Evolutionary conservation across 1,284 basidiomycete genomes (phyloP), one percentile per base, ranked within the genome.

Genomic region (Cerrena zonata): DNA sequence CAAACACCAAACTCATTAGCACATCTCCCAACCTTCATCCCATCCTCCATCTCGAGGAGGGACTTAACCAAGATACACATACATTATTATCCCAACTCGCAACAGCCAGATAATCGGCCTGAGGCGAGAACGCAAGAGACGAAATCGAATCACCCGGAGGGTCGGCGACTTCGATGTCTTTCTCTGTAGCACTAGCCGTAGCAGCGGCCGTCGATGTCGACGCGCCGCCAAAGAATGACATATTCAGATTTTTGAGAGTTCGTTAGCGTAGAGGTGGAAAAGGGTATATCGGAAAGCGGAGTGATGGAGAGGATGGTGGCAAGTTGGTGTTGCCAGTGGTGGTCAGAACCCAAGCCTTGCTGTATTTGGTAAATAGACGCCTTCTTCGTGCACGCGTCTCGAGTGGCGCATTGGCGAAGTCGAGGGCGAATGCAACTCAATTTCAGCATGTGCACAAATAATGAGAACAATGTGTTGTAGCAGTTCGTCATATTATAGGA

Each of bases 31-130:
- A 15, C 26, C 19, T 45, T 12, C 39, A 49, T 18, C 44, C 5
- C 23, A 30, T 13, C 26, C 27, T 18, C 37, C 18, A 24, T 40
- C 7, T 18, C 15, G 41, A 25, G 36, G 18, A 18, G n/a, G 22
- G 30, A 26, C n/a, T n/a, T n/a, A n/a, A n/a, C n/a, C n/a, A n/a
- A 39, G 18, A 19, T 38, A 4, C 2, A 61, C 79, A 41, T 56
- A 89, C 86, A 67, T 84, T 83, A 63, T 86, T 87, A 62, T 88
- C 84, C 87, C 88, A 91, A 56, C 82, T 84, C 23, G 77, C 85
- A 12, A 86, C 86, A 2, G 88, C 86, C 15, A 91, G 73, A 56
- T 83, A 84, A 60, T 89, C 84, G 10, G 80, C 81, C 49, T 73
- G 72, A 22, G 72, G 67, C 1, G 80, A 84, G 68, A 89, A 91